Conservation (phyloP, 495 filamentous ascomycete species). For the Penicillium diatomitis region DNA sequence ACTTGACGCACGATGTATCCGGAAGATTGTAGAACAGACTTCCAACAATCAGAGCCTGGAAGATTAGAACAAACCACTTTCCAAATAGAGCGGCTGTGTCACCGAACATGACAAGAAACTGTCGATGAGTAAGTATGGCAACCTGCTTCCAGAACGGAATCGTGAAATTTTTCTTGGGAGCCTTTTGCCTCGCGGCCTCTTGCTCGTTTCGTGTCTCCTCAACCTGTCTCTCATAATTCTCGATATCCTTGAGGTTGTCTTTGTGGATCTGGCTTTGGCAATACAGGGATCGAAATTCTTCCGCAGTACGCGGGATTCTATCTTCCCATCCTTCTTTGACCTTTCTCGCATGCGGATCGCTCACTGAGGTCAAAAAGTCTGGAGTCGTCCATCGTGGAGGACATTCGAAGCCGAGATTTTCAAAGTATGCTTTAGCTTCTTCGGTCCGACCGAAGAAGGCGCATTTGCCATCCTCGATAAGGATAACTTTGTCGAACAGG, state of each 20-base stretch:
- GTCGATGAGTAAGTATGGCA: constrained; percentile 54
- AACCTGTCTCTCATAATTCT: constrained; percentile 43
- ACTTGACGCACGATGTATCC: constrained; percentile 29
- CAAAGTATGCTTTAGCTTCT: constrained; percentile 52
- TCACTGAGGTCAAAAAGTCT: constrained; percentile 62
- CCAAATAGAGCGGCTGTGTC: constrained; percentile 43
- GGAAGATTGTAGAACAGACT: constrained; percentile 67
- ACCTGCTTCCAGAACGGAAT: constrained; percentile 61
- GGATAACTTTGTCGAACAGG: constrained; percentile 60
- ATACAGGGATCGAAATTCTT: constrained; percentile 49
- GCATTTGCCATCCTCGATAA: constrained; percentile 59
- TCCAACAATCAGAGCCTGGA: constrained; percentile 69
- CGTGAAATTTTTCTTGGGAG: constrained; percentile 52
- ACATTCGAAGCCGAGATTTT: constrained; percentile 52
- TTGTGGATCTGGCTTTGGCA: constrained; percentile 34
- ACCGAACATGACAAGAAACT: constrained; percentile 57
- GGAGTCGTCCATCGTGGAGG: constrained; percentile 55
- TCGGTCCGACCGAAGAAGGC: constrained; percentile 54
- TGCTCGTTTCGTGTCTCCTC: constrained; percentile 37
- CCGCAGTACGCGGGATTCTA: constrained; percentile 49
- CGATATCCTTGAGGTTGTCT: constrained; percentile 30
- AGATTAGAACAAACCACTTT: constrained; percentile 52
- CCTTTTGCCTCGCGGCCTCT: constrained; percentile 32
- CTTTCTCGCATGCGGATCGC: constrained; percentile 52
- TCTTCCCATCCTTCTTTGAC: constrained; percentile 50